These are phyloP conservation scores for Trichosporon sp. DNA, from an alignment of 1,284 basidiomycete species.

Conservation along the genomic window DNA sequence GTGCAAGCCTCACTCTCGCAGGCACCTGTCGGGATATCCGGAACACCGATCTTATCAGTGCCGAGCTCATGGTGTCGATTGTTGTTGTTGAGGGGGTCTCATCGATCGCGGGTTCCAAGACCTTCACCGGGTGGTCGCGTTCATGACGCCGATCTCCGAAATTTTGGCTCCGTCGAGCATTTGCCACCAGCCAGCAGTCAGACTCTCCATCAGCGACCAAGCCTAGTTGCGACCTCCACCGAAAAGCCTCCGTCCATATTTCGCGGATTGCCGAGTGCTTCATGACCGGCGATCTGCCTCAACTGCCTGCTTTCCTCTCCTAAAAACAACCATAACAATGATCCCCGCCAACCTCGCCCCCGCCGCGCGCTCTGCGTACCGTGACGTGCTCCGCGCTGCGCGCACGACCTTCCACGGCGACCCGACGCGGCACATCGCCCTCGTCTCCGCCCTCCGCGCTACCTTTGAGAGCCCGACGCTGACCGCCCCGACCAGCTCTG, in stretches of 20 bases:
- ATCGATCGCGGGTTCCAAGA: slow-evolving; percentile 6
- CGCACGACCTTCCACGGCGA: slow-evolving; percentile 53
- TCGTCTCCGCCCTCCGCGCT: slow-evolving; percentile 42
- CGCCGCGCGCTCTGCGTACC: slow-evolving; percentile 51
- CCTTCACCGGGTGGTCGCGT: background rate
- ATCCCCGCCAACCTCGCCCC: slow-evolving; percentile 44
- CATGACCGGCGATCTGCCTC: background rate
- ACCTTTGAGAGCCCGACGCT: slow-evolving; percentile 52
- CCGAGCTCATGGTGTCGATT: background rate
- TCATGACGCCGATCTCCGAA: slow-evolving; percentile 17
- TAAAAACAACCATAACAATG: slow-evolving; percentile 16
- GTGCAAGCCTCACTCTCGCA: background rate
- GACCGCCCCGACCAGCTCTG: slow-evolving; percentile 32
- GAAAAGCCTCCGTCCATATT: slow-evolving; percentile 1
- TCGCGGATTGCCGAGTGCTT: slow-evolving; percentile 1
- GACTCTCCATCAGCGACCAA: too few species aligned
- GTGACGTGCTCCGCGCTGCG: slow-evolving; percentile 49
- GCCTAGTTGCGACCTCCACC: background rate
- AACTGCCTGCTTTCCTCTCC: background rate
- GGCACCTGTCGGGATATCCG: too few species aligned
- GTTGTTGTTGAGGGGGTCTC: background rate
- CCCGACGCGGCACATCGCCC: slow-evolving; percentile 39
- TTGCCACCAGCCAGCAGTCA: slow-evolving; percentile 2
- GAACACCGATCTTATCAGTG: background rate
- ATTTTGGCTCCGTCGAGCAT: slow-evolving; percentile 2